phyloP scores from a whole-genome alignment of 2,329 filamentous ascomycete genomes.

The Sarocladiaceae sp. region DNA sequence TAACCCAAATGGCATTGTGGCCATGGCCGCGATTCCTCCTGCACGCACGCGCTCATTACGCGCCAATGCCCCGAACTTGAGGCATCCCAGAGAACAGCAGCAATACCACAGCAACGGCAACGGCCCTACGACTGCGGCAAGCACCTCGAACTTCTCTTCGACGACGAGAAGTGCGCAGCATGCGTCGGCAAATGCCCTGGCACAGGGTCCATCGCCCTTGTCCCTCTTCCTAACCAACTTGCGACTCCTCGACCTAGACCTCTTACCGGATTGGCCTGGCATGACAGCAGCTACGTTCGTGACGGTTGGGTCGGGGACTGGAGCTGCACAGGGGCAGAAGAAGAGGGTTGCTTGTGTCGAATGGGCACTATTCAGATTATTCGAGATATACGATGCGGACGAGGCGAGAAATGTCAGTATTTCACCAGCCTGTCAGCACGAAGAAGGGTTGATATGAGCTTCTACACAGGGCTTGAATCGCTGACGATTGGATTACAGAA shows the following conservation, averaged over 20 bases:
- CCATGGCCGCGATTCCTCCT: conserved; percentile 3
- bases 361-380: conserved; percentile 86
- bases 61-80: background rate
- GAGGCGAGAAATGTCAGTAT: conserved; percentile 62
- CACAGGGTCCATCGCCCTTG: conserved; percentile 17
- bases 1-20: background rate
- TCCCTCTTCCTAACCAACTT: conserved; percentile 70
- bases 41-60: conserved; percentile 3
- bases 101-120: background rate
- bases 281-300: conserved; percentile 67
- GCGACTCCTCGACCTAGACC: conserved; percentile 73
- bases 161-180: background rate
- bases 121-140: background rate
- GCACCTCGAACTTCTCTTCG: background rate
- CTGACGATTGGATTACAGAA: conserved; percentile 48
- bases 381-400: conserved; percentile 73
- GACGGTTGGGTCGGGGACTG: conserved; percentile 33
- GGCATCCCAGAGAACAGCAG: background rate
- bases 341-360: conserved; percentile 77
- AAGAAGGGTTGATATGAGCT: background rate
- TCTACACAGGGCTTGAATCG: background rate
- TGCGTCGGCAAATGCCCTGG: background rate
- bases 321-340: conserved; percentile 68
- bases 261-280: conserved; percentile 70
- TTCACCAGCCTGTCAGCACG: background rate